Evolutionary conservation across 2,329 filamentous ascomycete genomes (phyloP).

Genomic region (Pestalotiopsis sp.): DNA sequence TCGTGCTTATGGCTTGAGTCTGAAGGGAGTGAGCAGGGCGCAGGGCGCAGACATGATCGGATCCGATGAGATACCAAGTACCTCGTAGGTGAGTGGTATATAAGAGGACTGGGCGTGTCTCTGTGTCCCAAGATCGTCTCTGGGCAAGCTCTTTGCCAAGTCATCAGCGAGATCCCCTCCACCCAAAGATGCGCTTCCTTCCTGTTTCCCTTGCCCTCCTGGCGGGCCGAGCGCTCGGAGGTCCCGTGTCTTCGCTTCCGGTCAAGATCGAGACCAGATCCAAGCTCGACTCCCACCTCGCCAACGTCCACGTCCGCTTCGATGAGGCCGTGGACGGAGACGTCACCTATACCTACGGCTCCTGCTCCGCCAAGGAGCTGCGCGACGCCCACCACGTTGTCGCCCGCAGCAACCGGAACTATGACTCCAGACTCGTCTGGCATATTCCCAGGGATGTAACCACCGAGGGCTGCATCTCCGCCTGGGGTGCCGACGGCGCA

Average conservation of each 20-base stretch:
- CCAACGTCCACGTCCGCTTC: constrained; percentile 35
- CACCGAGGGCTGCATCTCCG: constrained; percentile 42
- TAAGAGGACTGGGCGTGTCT: background rate
- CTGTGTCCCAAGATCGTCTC: background rate
- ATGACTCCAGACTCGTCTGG: constrained; percentile 35
- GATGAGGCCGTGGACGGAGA: constrained; percentile 25
- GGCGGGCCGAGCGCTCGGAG: constrained; percentile 9
- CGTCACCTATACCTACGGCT: constrained; percentile 36
- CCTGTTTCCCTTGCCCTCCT: constrained; percentile 14
- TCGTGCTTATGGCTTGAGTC: background rate
- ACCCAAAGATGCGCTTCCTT: constrained; percentile 3
- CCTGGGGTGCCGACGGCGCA: constrained; percentile 34
- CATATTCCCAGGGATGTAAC: constrained; percentile 31
- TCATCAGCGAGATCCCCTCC: background rate
- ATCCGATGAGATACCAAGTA: background rate
- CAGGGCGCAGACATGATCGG: too few relatives aligned
- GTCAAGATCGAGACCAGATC: constrained; percentile 38
- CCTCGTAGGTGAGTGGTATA: background rate
- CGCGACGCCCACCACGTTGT: constrained; percentile 31
- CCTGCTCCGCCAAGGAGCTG: constrained; percentile 24
- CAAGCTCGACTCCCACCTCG: constrained; percentile 33
- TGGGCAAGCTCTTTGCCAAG: background rate
- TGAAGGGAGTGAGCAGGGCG: background rate
- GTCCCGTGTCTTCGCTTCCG: constrained; percentile 23
- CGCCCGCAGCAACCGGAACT: constrained; percentile 18